Base-by-base conservation (phyloP, 2,329 filamentous ascomycete genomes). In the Sporothrix mexicana region DNA sequence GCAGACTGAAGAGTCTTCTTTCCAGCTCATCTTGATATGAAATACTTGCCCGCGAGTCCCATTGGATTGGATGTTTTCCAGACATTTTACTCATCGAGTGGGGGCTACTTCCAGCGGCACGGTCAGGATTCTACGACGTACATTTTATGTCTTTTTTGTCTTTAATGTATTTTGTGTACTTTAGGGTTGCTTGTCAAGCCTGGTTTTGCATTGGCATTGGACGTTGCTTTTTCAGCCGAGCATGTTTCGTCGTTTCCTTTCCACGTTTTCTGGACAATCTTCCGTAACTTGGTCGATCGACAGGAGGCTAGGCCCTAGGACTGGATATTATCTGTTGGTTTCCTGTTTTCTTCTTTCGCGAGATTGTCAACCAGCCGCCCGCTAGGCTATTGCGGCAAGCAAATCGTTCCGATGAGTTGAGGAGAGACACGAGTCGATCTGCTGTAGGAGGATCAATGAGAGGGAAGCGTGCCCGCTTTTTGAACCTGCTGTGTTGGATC, bases 321-420 rank as follows among this genome's bases (percentile, higher is more conserved):
- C 30, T 62, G 36, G 59, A 43, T 45, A 36, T 62, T 8, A 17
- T 36, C 59, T 62, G 36, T 25, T 25, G 2, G 36, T 66, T 47
- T 20, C 47, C 41, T 7, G 7, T 43, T 25, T 20, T 47, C 59
- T 47, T 47, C 25, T 45, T 45, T 62, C 57, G 57, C 10, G 7
- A 62, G 36, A 62, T 36, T 36, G 2, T 59, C 55, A 8, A 12
- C 23, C 36, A 25, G 53, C 15, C 20, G 23, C 53, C 17, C 59
- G 59, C 59, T 43, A 23, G 36, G n/a, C 59, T 45, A 62, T 62
- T 45, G 59, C 59, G 59, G 59, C 59, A 43, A 62, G 17, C 30
- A 62, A 10, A 43, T 45, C 59, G 59, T 23, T 36, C 30, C 7
- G 30, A 36, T 6, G 30, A 36, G 30, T 4, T 36, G 30, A 36